Evolutionary conservation across 257 asterid species (phyloP).

Genomic region (Solanum rostratum): DNA sequence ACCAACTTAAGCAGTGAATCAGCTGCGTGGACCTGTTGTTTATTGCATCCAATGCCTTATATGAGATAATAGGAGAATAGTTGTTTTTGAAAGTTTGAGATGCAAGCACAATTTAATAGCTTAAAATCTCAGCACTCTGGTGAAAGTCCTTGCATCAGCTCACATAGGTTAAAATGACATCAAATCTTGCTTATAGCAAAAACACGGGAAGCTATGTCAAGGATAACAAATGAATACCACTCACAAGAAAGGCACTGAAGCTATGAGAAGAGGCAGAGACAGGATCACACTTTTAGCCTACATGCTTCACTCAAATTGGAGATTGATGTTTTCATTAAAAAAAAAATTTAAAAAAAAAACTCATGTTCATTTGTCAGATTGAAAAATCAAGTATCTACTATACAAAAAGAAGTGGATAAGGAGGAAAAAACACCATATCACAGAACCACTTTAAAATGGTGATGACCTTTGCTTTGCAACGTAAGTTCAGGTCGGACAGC

Average conservation of each 20-base stretch:
- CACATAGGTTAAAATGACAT: background rate
- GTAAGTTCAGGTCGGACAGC: background rate
- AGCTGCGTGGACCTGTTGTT: slow-evolving; percentile 71
- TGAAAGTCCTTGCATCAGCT: background rate
- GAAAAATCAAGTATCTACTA: background rate
- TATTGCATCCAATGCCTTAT: background rate
- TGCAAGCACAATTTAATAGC: background rate
- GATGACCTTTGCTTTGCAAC: background rate
- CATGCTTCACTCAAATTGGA: background rate
- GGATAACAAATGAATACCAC: background rate
- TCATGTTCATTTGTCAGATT: background rate
- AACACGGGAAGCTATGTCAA: background rate
- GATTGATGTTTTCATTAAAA: background rate
- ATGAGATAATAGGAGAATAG: background rate
- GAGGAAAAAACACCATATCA: background rate
- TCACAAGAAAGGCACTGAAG: background rate
- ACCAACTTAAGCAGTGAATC: slow-evolving; percentile 88
- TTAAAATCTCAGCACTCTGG: background rate
- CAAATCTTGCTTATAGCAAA: background rate
- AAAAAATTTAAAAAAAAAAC: background rate
- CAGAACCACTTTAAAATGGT: background rate
- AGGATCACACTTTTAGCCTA: background rate
- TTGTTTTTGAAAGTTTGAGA: background rate
- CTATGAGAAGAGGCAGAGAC: background rate
- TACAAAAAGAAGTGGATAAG: background rate